These are phyloP conservation scores for Aeschynomene evenia DNA, from an alignment of 306 rosid species.

Conservation along the genomic window DNA sequence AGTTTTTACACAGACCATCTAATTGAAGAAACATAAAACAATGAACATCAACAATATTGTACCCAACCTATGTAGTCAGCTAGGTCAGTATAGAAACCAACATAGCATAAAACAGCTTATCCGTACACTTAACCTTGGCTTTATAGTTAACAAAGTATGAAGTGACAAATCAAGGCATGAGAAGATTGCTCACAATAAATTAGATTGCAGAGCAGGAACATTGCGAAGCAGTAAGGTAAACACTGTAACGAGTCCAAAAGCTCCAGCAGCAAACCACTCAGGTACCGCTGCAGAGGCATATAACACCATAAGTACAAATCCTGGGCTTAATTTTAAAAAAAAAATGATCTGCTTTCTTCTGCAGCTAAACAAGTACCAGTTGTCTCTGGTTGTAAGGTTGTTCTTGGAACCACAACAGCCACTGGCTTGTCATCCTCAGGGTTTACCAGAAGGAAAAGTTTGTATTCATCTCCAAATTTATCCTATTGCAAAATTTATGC, in stretches of 20 bases:
- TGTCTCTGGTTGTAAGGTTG: conserved; percentile 89
- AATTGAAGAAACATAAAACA: conserved; percentile 10
- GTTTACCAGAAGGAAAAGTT: conserved; percentile 82
- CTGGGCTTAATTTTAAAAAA: conserved; percentile 5
- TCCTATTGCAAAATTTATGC: conserved; percentile 48
- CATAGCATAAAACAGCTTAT: not conserved
- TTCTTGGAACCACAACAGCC: conserved; percentile 88
- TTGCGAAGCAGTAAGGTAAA: conserved; percentile 86
- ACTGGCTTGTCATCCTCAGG: conserved; percentile 99
- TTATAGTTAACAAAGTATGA: conserved; percentile 10
- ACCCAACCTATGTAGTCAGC: conserved; percentile 6
- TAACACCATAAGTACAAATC: conserved; percentile 17
- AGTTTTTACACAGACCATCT: conserved; percentile 24
- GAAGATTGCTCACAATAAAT: conserved; percentile 64
- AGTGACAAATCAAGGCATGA: conserved; percentile 2
- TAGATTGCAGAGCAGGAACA: conserved; percentile 87
- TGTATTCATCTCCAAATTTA: conserved; percentile 78
- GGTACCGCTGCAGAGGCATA: conserved; percentile 70
- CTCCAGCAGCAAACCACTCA: conserved; percentile 93
- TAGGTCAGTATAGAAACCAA: conserved; percentile 24
- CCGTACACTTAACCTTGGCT: not conserved
- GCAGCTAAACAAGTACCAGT: conserved; percentile 54
- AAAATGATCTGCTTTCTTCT: not conserved
- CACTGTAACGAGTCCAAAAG: conserved; percentile 90
- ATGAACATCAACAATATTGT: conserved; percentile 6